phyloP scores from a whole-genome alignment of 768 basidiomycete genomes.

The Lentinula sp. region DNA sequence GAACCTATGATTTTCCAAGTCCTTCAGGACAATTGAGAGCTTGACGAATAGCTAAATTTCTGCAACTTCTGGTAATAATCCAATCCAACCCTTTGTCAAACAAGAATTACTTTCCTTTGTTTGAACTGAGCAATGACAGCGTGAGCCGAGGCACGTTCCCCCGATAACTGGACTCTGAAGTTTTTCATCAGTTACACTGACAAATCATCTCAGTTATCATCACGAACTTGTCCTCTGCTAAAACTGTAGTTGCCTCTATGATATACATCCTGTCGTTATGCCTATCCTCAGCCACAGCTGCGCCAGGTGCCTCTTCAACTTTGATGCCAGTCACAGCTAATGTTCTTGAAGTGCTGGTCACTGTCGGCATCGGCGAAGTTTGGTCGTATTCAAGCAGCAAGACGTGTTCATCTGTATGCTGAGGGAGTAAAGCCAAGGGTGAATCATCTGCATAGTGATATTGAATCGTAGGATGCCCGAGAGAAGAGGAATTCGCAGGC shows the following conservation, averaged over 20 bases:
- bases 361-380: conserved; percentile 31
- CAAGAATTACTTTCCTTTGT: conserved; percentile 42
- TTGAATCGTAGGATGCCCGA: conserved; percentile 68
- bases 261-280: conserved; percentile 72
- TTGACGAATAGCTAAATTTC: conserved; percentile 49
- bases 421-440: conserved; percentile 58
- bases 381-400: conserved; percentile 69
- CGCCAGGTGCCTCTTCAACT: conserved; percentile 70
- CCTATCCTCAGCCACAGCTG: conserved; percentile 43
- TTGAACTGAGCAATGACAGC: conserved; percentile 58
- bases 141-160: conserved; percentile 42
- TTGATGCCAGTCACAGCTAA: conserved; percentile 52
- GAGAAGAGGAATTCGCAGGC: conserved; percentile 34
- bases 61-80: conserved; percentile 14
- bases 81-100: not conserved
- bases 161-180: conserved; percentile 13
- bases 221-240: conserved; percentile 44
- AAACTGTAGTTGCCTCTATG: conserved; percentile 50
- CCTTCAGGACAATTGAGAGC: conserved; percentile 47
- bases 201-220: not conserved
- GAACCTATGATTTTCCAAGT: not conserved
- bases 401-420: conserved; percentile 59
- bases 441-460: conserved; percentile 82
- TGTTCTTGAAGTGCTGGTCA: conserved; percentile 43
- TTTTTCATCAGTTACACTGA: not conserved